These are phyloP conservation scores for Syzygium malaccense DNA, from an alignment of 441 rosid genomes.

Conservation along the genomic window DNA sequence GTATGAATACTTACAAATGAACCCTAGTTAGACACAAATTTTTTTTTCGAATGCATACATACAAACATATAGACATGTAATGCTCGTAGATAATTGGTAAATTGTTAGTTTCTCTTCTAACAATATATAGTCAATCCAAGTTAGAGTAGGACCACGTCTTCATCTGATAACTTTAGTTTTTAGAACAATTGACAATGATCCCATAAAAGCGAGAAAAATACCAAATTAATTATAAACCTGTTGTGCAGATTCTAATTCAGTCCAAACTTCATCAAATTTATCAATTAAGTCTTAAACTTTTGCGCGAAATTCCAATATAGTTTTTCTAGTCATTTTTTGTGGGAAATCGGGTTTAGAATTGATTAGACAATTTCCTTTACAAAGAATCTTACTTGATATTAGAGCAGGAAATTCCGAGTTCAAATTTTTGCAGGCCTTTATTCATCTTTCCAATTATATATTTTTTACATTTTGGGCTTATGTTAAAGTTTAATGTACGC, in stretches of 20 bases:
- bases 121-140: neutral
- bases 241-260: no score
- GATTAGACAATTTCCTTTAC: neutral
- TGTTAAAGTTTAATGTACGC: neutral
- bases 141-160: neutral
- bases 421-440: neutral
- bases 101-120: neutral
- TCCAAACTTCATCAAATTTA: no score
- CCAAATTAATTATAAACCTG: no score
- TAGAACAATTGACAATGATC: neutral
- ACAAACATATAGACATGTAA: neutral
- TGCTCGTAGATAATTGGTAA: neutral
- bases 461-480: neutral
- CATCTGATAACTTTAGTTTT: neutral
- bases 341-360: neutral
- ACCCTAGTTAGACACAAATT: neutral
- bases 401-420: fast-evolving
- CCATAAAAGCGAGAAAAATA: no score
- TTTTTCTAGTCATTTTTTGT: neutral
- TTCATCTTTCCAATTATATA: neutral
- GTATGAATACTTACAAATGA: no score
- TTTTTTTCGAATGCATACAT: neutral
- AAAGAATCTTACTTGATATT: neutral
- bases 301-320: neutral
- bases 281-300: neutral